Base-by-base conservation (phyloP, 352 stramenopile species). In the Blastocystis sp. region DNA sequence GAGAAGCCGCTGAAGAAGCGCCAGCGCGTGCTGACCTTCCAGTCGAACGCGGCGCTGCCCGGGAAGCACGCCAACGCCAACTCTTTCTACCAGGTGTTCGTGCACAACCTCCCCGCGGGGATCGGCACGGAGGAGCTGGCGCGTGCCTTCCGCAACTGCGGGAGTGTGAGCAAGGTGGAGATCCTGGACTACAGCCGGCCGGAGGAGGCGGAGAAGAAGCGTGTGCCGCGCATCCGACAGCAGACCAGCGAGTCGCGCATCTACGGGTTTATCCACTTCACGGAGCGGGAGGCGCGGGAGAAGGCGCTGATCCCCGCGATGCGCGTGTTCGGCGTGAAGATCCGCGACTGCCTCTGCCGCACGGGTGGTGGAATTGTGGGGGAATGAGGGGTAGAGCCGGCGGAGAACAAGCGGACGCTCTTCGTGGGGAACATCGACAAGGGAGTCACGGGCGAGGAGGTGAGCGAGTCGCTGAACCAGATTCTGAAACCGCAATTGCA, bases 351-450 rank as follows among this genome's bases (percentile, higher is more conserved):
- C 38, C 54, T 88, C n/a, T 88, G 78, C 66, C 42, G 78, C 38
- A 88, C 78, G 40, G 74, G 74, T 82, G 11, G 1, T n/a, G 7
- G 1, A 71, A 14, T 19, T 14, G 43, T n/a, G 17, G 43, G 40
- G 3, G 17, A 42, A 6, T 82, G 19, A 82, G 43, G 28, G 4
- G 34, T 59, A 82, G 78, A 88, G 52, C 78, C 78, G 3, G 78
- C 78, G 11, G 78, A 88, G 78, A 88, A 88, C 54, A 88, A 88
- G 42, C 78, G 78, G 19, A 88, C 78, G 42, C 52, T 88, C 40
- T 88, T 79, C 28, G 78, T 88, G 45, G 78, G 78, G 4, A 88
- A 88, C 61, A 76, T 88, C 63, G 64, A 76, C 38, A 34, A 43
- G 19, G 78, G 78, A 14, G 52, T 88, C 21, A 88, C 78, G 24